A percentile compares a stretch with the other conserved stretches of the same genome.
phyloP scores from a whole-genome alignment of 2,329 filamentous ascomycete species.

The Rhexocercosporidium sp. region DNA sequence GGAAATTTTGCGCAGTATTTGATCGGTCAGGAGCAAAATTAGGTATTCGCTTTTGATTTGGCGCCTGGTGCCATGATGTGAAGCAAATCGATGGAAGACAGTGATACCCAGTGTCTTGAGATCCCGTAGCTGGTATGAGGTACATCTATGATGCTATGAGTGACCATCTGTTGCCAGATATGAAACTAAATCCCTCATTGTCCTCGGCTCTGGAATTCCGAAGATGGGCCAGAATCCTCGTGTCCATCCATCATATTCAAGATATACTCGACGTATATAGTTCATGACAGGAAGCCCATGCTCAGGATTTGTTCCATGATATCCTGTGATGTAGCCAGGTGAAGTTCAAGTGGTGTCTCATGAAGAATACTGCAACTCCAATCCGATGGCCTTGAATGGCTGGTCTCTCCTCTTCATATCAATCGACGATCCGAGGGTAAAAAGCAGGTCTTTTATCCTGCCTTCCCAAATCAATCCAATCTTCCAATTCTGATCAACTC shows the following conservation, averaged over 20 bases:
- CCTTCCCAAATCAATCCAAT: slow-evolving; percentile 93
- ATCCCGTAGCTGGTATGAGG: not conserved
- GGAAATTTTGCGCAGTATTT: too few species aligned
- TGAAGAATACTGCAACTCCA: slow-evolving; percentile 84
- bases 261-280: too few species aligned
- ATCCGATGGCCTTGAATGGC: slow-evolving; percentile 75
- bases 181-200: too few species aligned
- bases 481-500: slow-evolving; percentile 85
- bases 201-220: too few species aligned
- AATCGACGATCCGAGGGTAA: slow-evolving; percentile 86
- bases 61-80: too few species aligned
- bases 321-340: not conserved
- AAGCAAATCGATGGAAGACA: not conserved
- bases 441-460: slow-evolving; percentile 87
- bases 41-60: too few species aligned
- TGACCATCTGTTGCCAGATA: too few species aligned
- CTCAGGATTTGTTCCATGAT: too few species aligned
- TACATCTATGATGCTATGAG: not conserved
- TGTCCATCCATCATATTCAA: too few species aligned
- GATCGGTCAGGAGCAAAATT: too few species aligned
- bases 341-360: slow-evolving; percentile 48
- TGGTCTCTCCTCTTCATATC: slow-evolving; percentile 78
- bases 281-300: too few species aligned
- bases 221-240: too few species aligned
- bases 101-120: not conserved